phyloP scores from a whole-genome alignment of 2,329 filamentous ascomycete genomes.

The Exophiala spinifera region DNA sequence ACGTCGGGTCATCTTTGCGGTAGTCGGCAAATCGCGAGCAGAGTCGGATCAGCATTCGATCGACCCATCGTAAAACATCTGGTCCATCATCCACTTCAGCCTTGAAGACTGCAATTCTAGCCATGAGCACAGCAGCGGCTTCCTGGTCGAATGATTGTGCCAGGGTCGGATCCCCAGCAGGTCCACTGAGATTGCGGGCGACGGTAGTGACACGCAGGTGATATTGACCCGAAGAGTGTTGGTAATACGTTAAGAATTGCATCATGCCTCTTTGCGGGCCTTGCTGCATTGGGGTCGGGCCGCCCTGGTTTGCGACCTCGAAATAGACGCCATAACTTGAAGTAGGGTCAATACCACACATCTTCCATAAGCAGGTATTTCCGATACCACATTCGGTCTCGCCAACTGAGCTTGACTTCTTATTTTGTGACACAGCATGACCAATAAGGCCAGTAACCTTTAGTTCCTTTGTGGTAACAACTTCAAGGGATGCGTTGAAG shows the following conservation, averaged over 20 bases:
- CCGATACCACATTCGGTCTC: conserved; percentile 98
- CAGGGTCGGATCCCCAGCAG: conserved; percentile 88
- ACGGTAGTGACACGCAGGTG: conserved; percentile 95
- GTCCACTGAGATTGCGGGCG: conserved; percentile 84
- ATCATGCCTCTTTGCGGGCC: conserved; percentile 90
- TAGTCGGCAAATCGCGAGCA: conserved; percentile 98
- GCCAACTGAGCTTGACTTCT: conserved; percentile 94
- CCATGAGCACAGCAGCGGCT: conserved; percentile 96
- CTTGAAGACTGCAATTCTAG: conserved; percentile 98
- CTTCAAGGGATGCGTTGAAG: conserved; percentile 94
- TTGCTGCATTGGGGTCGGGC: conserved; percentile 78
- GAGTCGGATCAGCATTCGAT: conserved; percentile 94
- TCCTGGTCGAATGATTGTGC: conserved; percentile 98
- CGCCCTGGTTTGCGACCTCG: conserved; percentile 91
- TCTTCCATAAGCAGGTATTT: conserved; percentile 99
- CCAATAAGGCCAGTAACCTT: conserved; percentile 98
- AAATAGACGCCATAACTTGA: conserved; percentile 97
- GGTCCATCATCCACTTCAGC: conserved; percentile 97
- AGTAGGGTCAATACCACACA: conserved; percentile 94
- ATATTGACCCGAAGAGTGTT: conserved; percentile 93
- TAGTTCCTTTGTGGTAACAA: conserved; percentile 93
- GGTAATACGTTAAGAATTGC: conserved; percentile 98
- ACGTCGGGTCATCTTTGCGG: conserved; percentile 94
- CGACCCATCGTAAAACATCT: conserved; percentile 97
- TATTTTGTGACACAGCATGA: conserved; percentile 93